Evolutionary conservation across 2,329 filamentous ascomycete species (phyloP).

Genomic region (Pseudogymnoascus sp.): DNA sequence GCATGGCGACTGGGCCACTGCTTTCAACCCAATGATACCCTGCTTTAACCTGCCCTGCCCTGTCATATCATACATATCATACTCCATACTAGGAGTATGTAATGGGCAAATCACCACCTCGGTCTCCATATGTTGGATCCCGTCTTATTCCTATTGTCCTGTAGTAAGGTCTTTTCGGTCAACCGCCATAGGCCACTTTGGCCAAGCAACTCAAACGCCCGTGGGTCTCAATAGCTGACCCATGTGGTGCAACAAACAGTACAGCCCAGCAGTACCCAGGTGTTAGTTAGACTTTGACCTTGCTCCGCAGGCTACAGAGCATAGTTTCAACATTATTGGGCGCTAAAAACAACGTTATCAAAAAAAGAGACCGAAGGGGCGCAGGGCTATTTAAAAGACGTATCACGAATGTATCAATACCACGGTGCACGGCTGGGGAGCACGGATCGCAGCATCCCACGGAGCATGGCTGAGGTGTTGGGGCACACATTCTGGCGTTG

Average conservation of each 20-base stretch:
- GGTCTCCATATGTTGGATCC: neutral
- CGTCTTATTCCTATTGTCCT: conserved; percentile 1
- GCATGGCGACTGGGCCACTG: conserved; percentile 2
- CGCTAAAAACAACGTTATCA: conserved; percentile 8
- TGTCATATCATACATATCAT: conserved; percentile 6
- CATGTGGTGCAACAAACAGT: neutral
- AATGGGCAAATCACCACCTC: conserved; percentile 2
- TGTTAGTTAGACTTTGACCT: conserved; percentile 1
- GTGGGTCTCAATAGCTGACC: neutral
- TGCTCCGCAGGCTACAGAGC: neutral
- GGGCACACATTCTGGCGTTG: neutral
- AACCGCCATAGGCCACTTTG: neutral
- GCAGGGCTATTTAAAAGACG: conserved; percentile 6
- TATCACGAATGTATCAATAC: conserved; percentile 8
- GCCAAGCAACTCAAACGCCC: neutral
- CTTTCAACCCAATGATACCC: conserved; percentile 1
- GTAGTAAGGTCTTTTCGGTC: neutral
- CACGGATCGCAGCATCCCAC: neutral
- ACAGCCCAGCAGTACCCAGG: neutral
- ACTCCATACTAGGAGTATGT: neutral
- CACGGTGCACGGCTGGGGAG: conserved; percentile 3
- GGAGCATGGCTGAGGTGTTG: conserved; percentile 1
- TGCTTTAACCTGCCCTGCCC: neutral
- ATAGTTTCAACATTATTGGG: conserved; percentile 7
- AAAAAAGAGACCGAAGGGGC: neutral